A percentile compares a stretch with the other conserved stretches of the same genome.
Conservation (phyloP, 306 rosid genomes). For the Calophaca sinica region DNA sequence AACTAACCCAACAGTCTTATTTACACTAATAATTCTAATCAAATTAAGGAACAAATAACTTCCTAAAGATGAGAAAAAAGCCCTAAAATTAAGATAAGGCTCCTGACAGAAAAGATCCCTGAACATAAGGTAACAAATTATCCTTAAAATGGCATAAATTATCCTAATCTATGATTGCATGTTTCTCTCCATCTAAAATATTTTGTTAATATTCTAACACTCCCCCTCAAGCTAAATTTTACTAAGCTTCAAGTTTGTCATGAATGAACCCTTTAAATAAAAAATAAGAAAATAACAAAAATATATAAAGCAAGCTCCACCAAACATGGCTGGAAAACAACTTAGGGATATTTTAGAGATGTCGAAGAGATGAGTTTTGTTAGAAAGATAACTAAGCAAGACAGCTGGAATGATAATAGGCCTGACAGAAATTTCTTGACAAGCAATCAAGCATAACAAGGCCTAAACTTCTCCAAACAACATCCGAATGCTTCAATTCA, state of each 20-base stretch:
- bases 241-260: not conserved
- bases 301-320: constrained; percentile 1
- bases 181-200: constrained; percentile 13
- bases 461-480: constrained; percentile 10
- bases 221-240: constrained; percentile 8
- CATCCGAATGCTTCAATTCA: not conserved
- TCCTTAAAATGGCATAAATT: constrained; percentile 9
- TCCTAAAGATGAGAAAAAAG: not conserved
- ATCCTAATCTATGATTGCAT: not conserved
- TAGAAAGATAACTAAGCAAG: constrained; percentile 13
- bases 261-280: not conserved
- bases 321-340: not conserved
- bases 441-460: not conserved
- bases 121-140: not conserved
- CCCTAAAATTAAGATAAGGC: not conserved
- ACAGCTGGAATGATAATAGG: not conserved
- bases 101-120: not conserved
- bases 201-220: constrained; percentile 10
- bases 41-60: not conserved
- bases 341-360: not conserved
- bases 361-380: not conserved
- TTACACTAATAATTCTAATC: not conserved
- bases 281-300: not conserved
- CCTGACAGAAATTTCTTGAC: constrained; percentile 7
- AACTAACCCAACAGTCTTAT: constrained; percentile 12